A percentile compares a stretch with the other conserved stretches of the same genome.
phyloP scores from a whole-genome alignment of 768 basidiomycete genomes.

The Sarcodon aspratus region DNA sequence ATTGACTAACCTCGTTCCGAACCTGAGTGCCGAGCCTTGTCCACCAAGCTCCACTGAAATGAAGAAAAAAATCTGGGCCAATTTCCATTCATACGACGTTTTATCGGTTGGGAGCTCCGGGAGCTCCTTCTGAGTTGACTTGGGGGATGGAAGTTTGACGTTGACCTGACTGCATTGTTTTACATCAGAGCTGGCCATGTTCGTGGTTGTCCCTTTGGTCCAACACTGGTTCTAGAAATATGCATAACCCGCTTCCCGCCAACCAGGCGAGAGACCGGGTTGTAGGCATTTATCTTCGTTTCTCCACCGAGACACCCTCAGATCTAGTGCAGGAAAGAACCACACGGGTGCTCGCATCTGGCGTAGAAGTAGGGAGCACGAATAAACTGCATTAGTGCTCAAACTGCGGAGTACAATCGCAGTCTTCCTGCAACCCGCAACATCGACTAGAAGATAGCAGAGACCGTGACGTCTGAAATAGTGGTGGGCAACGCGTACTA shows the following conservation, averaged over 20 bases:
- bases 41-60: constrained; percentile 23
- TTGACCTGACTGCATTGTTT: constrained; percentile 19
- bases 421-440: no score
- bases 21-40: constrained; percentile 22
- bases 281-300: constrained; percentile 56
- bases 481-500: no score
- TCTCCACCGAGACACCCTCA: constrained; percentile 75
- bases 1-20: constrained; percentile 21
- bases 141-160: constrained; percentile 27
- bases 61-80: constrained; percentile 15
- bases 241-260: constrained; percentile 54
- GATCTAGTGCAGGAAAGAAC: constrained; percentile 43
- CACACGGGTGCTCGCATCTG: not conserved
- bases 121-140: constrained; percentile 3
- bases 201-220: constrained; percentile 36
- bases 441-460: no score
- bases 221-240: constrained; percentile 51
- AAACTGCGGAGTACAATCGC: no score
- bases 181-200: not conserved
- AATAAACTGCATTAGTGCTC: constrained; percentile 40
- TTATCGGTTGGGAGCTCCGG: constrained; percentile 7
- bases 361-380: not conserved
- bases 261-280: constrained; percentile 50
- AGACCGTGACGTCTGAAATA: no score
- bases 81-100: constrained; percentile 17